Conservation (phyloP, 371 early-diverging fungal species). For the Mortierella sp. region DNA sequence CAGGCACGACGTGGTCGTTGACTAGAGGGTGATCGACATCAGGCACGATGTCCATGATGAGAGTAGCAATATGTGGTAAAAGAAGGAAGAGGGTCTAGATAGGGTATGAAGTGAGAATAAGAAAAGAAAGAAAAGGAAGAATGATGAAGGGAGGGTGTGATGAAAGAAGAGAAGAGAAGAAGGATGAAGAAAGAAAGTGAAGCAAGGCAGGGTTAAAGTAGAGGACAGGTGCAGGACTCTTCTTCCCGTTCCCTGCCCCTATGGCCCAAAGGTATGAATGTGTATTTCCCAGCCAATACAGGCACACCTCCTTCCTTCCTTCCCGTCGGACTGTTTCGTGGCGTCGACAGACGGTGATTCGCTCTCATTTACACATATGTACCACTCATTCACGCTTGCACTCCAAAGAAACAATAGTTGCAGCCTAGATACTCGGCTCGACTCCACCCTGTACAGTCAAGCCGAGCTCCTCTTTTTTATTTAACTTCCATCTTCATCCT, state of each 20-base stretch:
- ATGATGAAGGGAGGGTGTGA: not conserved
- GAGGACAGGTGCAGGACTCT: not conserved
- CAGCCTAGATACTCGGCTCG: not conserved
- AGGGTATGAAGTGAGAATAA: not conserved
- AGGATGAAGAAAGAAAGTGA: not conserved
- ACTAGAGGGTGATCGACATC: slow-evolving; percentile 38
- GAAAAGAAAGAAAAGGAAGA: not conserved
- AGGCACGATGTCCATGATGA: slow-evolving; percentile 52
- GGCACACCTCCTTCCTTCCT: too few species aligned
- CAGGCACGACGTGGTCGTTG: slow-evolving; percentile 38
- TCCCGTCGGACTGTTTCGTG: slow-evolving; percentile 15
- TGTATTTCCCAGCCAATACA: not conserved
- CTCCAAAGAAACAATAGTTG: not conserved
- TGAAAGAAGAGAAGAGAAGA: not conserved
- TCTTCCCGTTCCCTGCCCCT: not conserved
- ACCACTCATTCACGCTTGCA: not conserved
- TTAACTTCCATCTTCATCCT: not conserved
- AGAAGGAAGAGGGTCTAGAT: not conserved
- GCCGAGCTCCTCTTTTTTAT: not conserved
- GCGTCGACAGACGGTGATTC: not conserved
- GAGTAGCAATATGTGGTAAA: slow-evolving; percentile 3
- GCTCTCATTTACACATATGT: not conserved
- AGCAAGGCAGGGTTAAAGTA: not conserved
- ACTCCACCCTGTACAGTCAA: not conserved
- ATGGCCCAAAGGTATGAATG: not conserved